phyloP scores from a whole-genome alignment of 495 filamentous ascomycete species.

The Coniosporium apollinis region DNA sequence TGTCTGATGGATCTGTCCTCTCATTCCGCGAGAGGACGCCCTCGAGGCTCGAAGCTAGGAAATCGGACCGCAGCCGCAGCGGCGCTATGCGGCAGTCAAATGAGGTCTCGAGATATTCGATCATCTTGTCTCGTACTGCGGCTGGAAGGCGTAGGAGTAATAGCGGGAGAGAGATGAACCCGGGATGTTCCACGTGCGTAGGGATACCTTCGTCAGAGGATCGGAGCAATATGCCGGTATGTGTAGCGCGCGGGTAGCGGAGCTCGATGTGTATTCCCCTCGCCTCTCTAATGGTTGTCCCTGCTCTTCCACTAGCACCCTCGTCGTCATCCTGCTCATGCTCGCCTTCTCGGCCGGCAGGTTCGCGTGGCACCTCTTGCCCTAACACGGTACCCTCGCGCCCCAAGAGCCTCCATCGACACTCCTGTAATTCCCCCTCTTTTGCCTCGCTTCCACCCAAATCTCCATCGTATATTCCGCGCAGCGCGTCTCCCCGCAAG shows the following conservation, averaged over 20 bases:
- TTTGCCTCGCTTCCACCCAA: constrained; percentile 7
- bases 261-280: constrained; percentile 16
- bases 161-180: constrained; percentile 19
- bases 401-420: constrained; percentile 18
- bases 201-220: constrained; percentile 7
- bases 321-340: not conserved
- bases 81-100: constrained; percentile 17
- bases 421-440: constrained; percentile 15
- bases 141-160: constrained; percentile 21
- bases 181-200: constrained; percentile 2
- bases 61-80: constrained; percentile 12
- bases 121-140: constrained; percentile 16
- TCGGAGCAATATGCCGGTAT: constrained; percentile 18
- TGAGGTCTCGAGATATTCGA: constrained; percentile 17
- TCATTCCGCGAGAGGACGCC: too few relatives aligned
- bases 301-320: constrained; percentile 4
- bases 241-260: constrained; percentile 13
- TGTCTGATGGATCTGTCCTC: too few relatives aligned
- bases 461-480: constrained; percentile 16
- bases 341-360: not conserved
- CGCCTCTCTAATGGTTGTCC: constrained; percentile 7
- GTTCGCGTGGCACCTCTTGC: too few relatives aligned
- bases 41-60: constrained; percentile 17
- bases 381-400: constrained; percentile 14
- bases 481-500: constrained; percentile 18